phyloP scores from a whole-genome alignment of 139 green algal genomes.

The Yamagishiella unicocca region DNA sequence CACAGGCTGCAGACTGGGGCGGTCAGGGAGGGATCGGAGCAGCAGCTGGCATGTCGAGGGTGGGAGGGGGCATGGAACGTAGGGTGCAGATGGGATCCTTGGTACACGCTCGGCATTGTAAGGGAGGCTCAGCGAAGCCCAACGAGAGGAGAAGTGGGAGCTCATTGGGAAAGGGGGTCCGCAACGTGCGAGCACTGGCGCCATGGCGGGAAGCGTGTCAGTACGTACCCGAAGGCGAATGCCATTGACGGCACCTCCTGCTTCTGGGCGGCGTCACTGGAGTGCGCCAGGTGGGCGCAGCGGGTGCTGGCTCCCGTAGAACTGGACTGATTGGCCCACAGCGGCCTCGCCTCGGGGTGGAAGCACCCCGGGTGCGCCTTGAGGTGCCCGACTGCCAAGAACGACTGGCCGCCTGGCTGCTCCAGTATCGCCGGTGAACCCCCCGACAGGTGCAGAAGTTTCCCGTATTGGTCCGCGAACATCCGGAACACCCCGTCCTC shows the following conservation, averaged over 20 bases:
- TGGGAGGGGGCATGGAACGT: too few species aligned
- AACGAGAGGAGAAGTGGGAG: too few species aligned
- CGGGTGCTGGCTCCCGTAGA: not conserved
- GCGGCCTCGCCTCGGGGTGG: slow-evolving; percentile 10
- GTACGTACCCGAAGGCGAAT: slow-evolving; percentile 8
- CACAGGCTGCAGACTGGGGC: too few species aligned
- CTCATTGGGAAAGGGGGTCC: too few species aligned
- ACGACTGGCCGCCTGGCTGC: not conserved
- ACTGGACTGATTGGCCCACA: not conserved
- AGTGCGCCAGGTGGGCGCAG: not conserved
- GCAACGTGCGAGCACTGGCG: too few species aligned
- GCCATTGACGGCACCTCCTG: not conserved
- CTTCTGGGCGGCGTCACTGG: not conserved
- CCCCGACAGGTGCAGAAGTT: slow-evolving; percentile 16
- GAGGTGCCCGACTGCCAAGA: slow-evolving; percentile 19
- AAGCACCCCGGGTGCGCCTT: slow-evolving; percentile 40
- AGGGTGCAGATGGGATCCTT: too few species aligned
- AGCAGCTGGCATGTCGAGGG: too few species aligned
- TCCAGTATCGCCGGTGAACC: slow-evolving; percentile 20
- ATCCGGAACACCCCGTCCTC: not conserved
- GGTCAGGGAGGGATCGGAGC: too few species aligned
- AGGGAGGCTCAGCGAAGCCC: too few species aligned
- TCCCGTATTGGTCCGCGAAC: not conserved
- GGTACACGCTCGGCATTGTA: too few species aligned
- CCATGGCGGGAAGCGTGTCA: too few species aligned